A percentile compares a stretch with the other conserved stretches of the same genome.
These are phyloP conservation scores for Sclerotiophoma versabilis DNA, from an alignment of 2,329 filamentous ascomycete species.

Conservation along the genomic window DNA sequence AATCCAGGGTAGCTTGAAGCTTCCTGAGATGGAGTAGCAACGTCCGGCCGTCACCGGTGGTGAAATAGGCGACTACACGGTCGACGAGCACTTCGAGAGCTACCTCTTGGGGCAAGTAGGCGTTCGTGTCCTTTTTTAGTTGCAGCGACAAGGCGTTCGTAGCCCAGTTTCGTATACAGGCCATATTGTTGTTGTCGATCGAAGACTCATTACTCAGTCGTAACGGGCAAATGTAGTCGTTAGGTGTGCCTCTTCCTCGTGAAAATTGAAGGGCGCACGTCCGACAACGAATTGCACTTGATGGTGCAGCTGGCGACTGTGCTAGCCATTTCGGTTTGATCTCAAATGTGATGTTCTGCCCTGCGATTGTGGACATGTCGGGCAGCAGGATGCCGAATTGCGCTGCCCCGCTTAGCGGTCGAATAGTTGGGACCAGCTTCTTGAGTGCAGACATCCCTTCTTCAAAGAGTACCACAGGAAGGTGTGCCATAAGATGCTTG, in stretches of 20 bases:
- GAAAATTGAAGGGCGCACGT: constrained; percentile 56
- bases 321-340: constrained; percentile 59
- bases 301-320: constrained; percentile 55
- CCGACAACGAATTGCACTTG: constrained; percentile 51
- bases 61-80: constrained; percentile 34
- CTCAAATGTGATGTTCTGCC: constrained; percentile 44
- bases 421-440: constrained; percentile 6
- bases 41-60: constrained; percentile 40
- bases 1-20: constrained; percentile 50
- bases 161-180: constrained; percentile 24
- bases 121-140: background rate
- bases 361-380: constrained; percentile 37
- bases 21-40: constrained; percentile 48
- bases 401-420: constrained; percentile 14
- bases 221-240: constrained; percentile 50
- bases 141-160: constrained; percentile 11
- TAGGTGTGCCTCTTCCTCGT: constrained; percentile 19
- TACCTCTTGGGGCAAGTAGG: background rate
- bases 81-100: constrained; percentile 12
- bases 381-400: constrained; percentile 39
- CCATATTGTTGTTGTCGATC: constrained; percentile 15
- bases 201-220: constrained; percentile 45
- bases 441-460: constrained; percentile 7
- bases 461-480: constrained; percentile 7
- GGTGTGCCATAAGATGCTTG: constrained; percentile 13